Percentiles rank a stretch among this genome's conserved stretches.
These are phyloP conservation scores for Hypoxylon trugodes DNA, from an alignment of 495 filamentous ascomycete species.

Conservation along the genomic window DNA sequence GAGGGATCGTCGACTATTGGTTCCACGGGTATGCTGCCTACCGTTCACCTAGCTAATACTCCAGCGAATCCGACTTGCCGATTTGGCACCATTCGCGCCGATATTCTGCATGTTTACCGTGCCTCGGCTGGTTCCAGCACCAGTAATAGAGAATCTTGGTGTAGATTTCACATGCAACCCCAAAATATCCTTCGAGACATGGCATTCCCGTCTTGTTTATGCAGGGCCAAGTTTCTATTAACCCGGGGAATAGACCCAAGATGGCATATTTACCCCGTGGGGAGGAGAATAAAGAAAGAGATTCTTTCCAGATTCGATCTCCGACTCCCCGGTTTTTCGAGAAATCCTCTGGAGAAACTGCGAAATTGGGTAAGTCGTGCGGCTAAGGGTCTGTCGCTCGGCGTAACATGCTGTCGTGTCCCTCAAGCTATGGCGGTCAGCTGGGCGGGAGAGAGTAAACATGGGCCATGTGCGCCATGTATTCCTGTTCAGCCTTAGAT, in stretches of 20 bases:
- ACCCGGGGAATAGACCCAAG: slow-evolving; percentile 17
- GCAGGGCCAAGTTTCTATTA: slow-evolving; percentile 17
- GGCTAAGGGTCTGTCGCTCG: slow-evolving; percentile 3
- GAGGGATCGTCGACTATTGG: slow-evolving; percentile 21
- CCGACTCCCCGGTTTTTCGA: slow-evolving; percentile 13
- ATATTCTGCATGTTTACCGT: slow-evolving; percentile 13
- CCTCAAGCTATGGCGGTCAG: slow-evolving; percentile 7
- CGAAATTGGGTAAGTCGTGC: slow-evolving; percentile 21
- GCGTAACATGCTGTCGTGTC: neutral
- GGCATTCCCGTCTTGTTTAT: slow-evolving; percentile 27
- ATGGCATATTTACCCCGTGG: slow-evolving; percentile 21
- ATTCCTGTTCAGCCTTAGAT: neutral
- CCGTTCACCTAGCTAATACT: neutral
- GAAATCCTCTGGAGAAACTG: slow-evolving; percentile 12
- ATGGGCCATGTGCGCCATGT: neutral
- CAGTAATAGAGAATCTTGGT: slow-evolving; percentile 19
- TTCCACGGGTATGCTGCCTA: neutral
- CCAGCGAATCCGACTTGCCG: slow-evolving; percentile 5
- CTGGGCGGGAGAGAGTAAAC: slow-evolving; percentile 2
- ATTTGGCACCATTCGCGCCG: slow-evolving; percentile 15
- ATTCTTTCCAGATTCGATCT: slow-evolving; percentile 17
- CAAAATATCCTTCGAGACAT: slow-evolving; percentile 7
- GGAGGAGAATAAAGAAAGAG: slow-evolving; percentile 5
- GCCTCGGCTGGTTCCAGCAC: slow-evolving; percentile 26
- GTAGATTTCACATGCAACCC: slow-evolving; percentile 27